Percentiles rank a stretch among this genome's conserved stretches.
Conservation (phyloP, 106 monocot species). For the Cymbidium sinense region DNA sequence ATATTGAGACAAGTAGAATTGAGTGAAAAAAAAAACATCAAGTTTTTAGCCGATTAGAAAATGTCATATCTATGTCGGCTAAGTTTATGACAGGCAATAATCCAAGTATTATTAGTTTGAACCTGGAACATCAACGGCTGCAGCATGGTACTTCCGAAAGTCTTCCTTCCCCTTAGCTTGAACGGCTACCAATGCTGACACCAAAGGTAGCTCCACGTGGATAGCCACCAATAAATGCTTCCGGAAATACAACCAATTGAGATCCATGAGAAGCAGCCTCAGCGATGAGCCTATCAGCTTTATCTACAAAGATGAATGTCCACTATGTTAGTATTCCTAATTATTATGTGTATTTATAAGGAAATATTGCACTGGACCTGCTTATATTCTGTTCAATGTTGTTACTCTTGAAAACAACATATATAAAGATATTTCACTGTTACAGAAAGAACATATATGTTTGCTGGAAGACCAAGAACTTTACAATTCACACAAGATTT, state of each 20-base stretch:
- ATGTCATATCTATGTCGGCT: not conserved
- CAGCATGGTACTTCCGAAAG: constrained; percentile 83
- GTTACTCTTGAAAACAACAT: not conserved
- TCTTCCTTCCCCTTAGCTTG: constrained; percentile 79
- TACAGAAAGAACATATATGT: not conserved
- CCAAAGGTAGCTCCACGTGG: constrained; percentile 87
- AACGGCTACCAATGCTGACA: constrained; percentile 70
- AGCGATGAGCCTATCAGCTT: constrained; percentile 77
- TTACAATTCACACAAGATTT: not conserved
- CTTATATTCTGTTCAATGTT: not conserved
- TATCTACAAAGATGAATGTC: constrained; percentile 39
- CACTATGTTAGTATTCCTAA: not conserved
- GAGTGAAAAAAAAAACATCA: not conserved
- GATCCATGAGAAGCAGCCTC: constrained; percentile 73
- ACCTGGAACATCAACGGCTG: constrained; percentile 95
- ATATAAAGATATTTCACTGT: not conserved
- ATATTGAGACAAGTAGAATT: not conserved
- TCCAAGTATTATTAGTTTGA: not conserved
- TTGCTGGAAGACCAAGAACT: not conserved
- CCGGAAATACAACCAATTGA: constrained; percentile 93
- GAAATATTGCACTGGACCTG: not conserved
- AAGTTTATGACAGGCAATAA: not conserved
- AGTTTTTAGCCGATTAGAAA: no score
- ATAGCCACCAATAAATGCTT: constrained; percentile 96
- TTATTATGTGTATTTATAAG: not conserved